phyloP scores from a whole-genome alignment of 2,329 filamentous ascomycete genomes.

The Cercospora zeae-maydis region DNA sequence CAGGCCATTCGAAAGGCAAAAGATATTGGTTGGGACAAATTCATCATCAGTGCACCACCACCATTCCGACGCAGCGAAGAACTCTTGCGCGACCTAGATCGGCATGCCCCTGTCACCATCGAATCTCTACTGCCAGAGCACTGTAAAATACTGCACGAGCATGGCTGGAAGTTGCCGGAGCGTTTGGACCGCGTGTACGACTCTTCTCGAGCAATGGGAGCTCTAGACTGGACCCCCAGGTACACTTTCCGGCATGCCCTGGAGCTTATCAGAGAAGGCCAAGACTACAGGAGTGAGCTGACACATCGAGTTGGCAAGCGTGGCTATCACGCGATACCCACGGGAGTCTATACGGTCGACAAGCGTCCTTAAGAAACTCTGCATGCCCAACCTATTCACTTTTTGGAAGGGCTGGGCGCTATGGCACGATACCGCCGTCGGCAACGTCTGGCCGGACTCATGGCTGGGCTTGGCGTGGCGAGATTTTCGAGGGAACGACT shows the following conservation, averaged over 20 bases:
- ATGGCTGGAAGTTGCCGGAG: slow-evolving; percentile 19
- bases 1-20: slow-evolving; percentile 19
- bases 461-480: too few species aligned
- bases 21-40: slow-evolving; percentile 19
- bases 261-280: slow-evolving; percentile 10
- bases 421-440: too few species aligned
- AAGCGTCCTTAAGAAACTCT: neutral
- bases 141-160: slow-evolving; percentile 12
- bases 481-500: too few species aligned
- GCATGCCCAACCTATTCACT: too few species aligned
- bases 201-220: slow-evolving; percentile 15
- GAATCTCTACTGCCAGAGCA: slow-evolving; percentile 4
- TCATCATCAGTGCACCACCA: slow-evolving; percentile 22
- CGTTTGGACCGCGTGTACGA: slow-evolving; percentile 22
- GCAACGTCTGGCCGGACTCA: too few species aligned
- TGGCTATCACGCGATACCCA: slow-evolving; percentile 21
- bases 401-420: too few species aligned
- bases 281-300: slow-evolving; percentile 21
- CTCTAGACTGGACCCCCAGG: slow-evolving; percentile 17
- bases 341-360: slow-evolving; percentile 18
- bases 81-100: slow-evolving; percentile 7
- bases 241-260: slow-evolving; percentile 21
- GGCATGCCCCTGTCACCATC: slow-evolving; percentile 4
- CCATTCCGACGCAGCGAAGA: slow-evolving; percentile 13
- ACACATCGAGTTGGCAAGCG: slow-evolving; percentile 16